A percentile compares a stretch with the other conserved stretches of the same genome.
These are phyloP conservation scores for Candida albicans DNA, from an alignment of 1,139 yeast genomes.

Conservation along the genomic window DNA sequence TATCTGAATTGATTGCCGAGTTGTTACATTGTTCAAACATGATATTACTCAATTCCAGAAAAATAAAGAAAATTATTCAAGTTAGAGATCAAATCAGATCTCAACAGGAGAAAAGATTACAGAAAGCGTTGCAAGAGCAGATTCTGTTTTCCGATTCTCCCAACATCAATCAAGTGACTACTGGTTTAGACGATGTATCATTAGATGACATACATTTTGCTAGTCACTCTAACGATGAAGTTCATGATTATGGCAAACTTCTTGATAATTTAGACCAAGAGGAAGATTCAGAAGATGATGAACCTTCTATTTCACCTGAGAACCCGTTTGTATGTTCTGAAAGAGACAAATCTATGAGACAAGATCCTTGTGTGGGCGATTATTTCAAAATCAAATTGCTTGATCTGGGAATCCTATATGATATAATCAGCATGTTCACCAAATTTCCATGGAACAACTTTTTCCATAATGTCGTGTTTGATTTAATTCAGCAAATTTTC, in stretches of 20 bases:
- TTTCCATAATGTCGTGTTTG: slow-evolving; percentile 52
- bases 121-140: slow-evolving; percentile 36
- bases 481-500: slow-evolving; percentile 48
- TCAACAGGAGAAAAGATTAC: slow-evolving; percentile 31
- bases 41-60: slow-evolving; percentile 45
- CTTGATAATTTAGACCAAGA: slow-evolving; percentile 24
- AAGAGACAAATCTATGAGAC: slow-evolving; percentile 33
- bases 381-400: slow-evolving; percentile 42
- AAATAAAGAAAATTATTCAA: slow-evolving; percentile 34
- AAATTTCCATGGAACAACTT: slow-evolving; percentile 49
- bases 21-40: slow-evolving; percentile 50
- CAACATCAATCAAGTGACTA: slow-evolving; percentile 28
- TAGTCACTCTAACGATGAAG: slow-evolving; percentile 7
- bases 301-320: slow-evolving; percentile 46
- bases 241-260: slow-evolving; percentile 14
- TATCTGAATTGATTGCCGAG: slow-evolving; percentile 48
- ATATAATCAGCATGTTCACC: slow-evolving; percentile 39
- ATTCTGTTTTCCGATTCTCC: slow-evolving; percentile 17
- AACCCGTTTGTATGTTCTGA: slow-evolving; percentile 48
- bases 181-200: slow-evolving; percentile 41
- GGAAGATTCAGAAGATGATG: slow-evolving; percentile 48
- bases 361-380: slow-evolving; percentile 45
- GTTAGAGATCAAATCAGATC: slow-evolving; percentile 39
- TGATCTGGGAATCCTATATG: slow-evolving; percentile 39
- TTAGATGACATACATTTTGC: slow-evolving; percentile 32